Evolutionary conservation across 768 basidiomycete genomes (phyloP).

Genomic region (Leucogyrophana mollusca): DNA sequence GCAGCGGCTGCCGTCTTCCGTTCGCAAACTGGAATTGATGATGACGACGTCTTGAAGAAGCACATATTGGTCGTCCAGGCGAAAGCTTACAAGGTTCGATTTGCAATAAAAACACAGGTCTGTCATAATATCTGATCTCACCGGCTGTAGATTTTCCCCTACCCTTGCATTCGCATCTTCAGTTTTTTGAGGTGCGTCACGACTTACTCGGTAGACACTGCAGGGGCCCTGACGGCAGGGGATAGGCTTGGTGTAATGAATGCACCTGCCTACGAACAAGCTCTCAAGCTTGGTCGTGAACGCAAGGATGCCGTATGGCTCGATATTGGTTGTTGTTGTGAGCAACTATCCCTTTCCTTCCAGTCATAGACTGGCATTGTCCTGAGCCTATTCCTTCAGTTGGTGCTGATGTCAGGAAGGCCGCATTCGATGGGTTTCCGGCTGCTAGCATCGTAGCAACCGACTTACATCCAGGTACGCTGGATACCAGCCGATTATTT

Average conservation of each 20-base stretch:
- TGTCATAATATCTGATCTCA: constrained; percentile 1
- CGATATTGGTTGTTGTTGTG: constrained; percentile 48
- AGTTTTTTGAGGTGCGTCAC: constrained; percentile 18
- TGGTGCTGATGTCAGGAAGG: constrained; percentile 37
- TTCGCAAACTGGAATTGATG: constrained; percentile 23
- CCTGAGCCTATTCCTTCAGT: constrained; percentile 6
- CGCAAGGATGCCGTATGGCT: constrained; percentile 37
- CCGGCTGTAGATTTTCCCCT: constrained; percentile 24
- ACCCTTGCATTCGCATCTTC: constrained; percentile 24
- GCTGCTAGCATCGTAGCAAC: constrained; percentile 34
- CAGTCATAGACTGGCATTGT: constrained; percentile 1
- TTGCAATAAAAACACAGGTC: neutral
- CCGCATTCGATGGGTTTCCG: constrained; percentile 42
- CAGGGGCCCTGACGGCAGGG: neutral
- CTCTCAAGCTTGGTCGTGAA: constrained; percentile 36
- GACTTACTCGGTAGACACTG: too few species aligned
- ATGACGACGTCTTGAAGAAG: constrained; percentile 21
- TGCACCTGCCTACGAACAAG: constrained; percentile 13
- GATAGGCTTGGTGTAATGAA: neutral
- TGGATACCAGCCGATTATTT: neutral
- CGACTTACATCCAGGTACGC: constrained; percentile 39
- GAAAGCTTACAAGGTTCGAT: constrained; percentile 27
- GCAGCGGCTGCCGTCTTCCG: constrained; percentile 24
- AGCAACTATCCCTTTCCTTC: constrained; percentile 4
- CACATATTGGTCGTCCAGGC: constrained; percentile 31